Percentiles rank a stretch among this genome's conserved stretches.
Evolutionary conservation across 805 yeast species (phyloP).

Genomic region (Jamesozyma gamospora): DNA sequence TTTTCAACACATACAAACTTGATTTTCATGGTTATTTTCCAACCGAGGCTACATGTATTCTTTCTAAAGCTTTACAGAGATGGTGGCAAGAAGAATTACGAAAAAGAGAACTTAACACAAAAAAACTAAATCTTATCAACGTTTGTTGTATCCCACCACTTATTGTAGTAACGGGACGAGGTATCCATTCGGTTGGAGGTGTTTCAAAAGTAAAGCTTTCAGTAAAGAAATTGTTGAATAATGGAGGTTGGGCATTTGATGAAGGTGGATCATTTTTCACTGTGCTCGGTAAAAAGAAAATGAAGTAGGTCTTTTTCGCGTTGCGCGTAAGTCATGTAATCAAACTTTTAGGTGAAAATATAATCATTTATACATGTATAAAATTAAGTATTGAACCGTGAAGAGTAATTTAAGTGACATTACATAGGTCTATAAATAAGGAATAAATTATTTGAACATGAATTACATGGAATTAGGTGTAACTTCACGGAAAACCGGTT

Average conservation of each 20-base stretch:
- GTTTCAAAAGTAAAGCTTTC: constrained; percentile 37
- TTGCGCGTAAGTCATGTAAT: neutral
- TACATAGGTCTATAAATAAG: neutral
- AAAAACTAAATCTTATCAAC: constrained; percentile 26
- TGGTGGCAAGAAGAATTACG: constrained; percentile 60
- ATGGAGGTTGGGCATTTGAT: constrained; percentile 33
- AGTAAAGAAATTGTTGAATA: constrained; percentile 34
- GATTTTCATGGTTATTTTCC: constrained; percentile 53
- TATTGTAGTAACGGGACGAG: constrained; percentile 55
- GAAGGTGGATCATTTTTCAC: constrained; percentile 38
- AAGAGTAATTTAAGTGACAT: no score
- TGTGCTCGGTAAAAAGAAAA: constrained; percentile 33
- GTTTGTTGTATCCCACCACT: constrained; percentile 38
- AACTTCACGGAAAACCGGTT: constrained; percentile 59
- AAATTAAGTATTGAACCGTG: no score
- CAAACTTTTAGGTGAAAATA: neutral
- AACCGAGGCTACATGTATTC: constrained; percentile 35
- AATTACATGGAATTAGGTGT: constrained; percentile 42
- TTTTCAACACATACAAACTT: constrained; percentile 20
- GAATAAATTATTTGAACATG: constrained; percentile 18
- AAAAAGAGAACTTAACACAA: constrained; percentile 35
- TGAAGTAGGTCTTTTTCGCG: neutral
- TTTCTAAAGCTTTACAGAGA: constrained; percentile 29
- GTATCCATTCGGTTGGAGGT: constrained; percentile 57
- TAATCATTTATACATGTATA: neutral